phyloP scores from a whole-genome alignment of 345 rosid genomes.

The Excoecaria cochinchinensis region DNA sequence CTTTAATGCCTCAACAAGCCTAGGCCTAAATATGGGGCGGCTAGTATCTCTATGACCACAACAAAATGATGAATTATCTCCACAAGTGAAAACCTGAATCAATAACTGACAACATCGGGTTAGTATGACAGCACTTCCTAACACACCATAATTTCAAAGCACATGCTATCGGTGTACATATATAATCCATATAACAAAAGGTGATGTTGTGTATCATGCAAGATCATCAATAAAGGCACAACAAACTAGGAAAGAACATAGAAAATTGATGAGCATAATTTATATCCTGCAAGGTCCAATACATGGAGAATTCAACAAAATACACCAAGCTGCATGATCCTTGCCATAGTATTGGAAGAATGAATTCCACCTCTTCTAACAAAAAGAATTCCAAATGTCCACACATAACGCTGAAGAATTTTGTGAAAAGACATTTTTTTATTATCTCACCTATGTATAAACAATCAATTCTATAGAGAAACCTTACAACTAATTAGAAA shows the following conservation, averaged over 20 bases:
- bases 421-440: too few relatives aligned
- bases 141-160: neutral
- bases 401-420: neutral
- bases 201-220: neutral
- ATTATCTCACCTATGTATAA: too few relatives aligned
- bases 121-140: neutral
- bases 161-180: neutral
- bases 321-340: neutral
- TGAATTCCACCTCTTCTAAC: neutral
- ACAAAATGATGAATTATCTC: conserved; percentile 87
- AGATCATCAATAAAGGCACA: neutral
- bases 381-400: too few relatives aligned
- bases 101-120: conserved; percentile 4
- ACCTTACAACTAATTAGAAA: too few relatives aligned
- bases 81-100: conserved; percentile 87
- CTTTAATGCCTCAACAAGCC: conserved; percentile 78
- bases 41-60: conserved; percentile 76
- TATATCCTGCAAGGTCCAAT: neutral
- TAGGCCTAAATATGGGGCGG: conserved; percentile 82
- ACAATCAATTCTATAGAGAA: too few relatives aligned
- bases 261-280: neutral
- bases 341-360: neutral
- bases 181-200: too few relatives aligned
- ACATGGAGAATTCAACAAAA: neutral
- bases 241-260: neutral